Conservation (phyloP, 306 rosid species). For the Lithocarpus polystachyus region DNA sequence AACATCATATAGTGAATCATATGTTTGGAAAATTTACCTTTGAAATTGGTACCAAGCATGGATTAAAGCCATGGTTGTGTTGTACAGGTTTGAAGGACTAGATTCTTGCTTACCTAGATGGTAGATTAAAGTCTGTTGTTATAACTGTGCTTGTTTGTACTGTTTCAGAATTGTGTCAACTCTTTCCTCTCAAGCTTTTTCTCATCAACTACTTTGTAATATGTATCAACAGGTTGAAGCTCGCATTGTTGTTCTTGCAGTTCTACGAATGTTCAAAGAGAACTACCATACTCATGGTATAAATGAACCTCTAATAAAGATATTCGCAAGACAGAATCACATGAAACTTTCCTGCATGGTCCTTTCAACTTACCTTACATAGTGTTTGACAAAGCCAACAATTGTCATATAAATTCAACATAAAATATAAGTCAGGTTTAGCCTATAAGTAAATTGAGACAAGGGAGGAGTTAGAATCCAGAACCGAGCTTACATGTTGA, state of each 20-base stretch:
- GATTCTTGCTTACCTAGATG: not conserved
- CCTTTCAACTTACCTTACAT: not conserved
- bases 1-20: not conserved
- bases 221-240: slow-evolving; percentile 80
- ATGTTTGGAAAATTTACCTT: not conserved
- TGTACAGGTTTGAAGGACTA: not conserved
- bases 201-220: slow-evolving; percentile 18
- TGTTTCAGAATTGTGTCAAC: not conserved
- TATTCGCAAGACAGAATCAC: not conserved
- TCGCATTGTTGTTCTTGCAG: slow-evolving; percentile 84
- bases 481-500: slow-evolving; percentile 8
- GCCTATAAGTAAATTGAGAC: not conserved
- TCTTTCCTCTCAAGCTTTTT: slow-evolving; percentile 1
- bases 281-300: slow-evolving; percentile 59
- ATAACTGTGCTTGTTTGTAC: not conserved
- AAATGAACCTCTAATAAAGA: slow-evolving; percentile 1
- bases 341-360: not conserved
- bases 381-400: not conserved
- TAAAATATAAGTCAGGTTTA: not conserved
- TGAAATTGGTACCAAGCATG: slow-evolving; percentile 17
- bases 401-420: slow-evolving; percentile 8
- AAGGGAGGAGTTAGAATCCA: not conserved
- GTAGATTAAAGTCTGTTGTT: not conserved
- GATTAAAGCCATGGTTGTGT: slow-evolving; percentile 5
- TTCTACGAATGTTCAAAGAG: slow-evolving; percentile 92